Conservation (phyloP, 1,284 basidiomycete species). For the Bjerkandera adusta region DNA sequence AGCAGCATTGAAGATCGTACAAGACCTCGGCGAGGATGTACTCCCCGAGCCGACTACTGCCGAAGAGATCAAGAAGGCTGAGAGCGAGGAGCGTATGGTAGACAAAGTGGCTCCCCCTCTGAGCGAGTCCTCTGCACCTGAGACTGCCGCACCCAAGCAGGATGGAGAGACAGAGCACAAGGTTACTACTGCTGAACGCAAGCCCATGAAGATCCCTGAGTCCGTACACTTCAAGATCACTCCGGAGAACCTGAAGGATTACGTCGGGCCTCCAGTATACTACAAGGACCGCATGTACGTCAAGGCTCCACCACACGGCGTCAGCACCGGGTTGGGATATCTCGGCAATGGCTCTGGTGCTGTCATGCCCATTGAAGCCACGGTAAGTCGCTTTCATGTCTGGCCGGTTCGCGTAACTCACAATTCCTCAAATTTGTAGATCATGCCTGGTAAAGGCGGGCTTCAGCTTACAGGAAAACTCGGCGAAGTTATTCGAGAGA, state of each 20-base stretch:
- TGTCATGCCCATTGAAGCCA: conserved; percentile 96
- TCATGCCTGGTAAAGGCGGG: conserved; percentile 89
- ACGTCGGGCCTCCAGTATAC: conserved; percentile 94
- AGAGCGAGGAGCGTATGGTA: conserved; percentile 20
- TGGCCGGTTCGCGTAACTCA: neutral
- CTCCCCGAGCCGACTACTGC: conserved; percentile 67
- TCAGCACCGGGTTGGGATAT: conserved; percentile 93
- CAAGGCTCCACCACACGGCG: conserved; percentile 82
- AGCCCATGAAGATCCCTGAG: conserved; percentile 82
- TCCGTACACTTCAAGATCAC: conserved; percentile 82
- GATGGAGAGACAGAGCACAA: conserved; percentile 37
- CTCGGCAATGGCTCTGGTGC: conserved; percentile 95
- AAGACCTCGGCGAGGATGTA: conserved; percentile 86
- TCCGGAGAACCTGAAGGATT: conserved; percentile 89
- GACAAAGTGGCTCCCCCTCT: conserved; percentile 38
- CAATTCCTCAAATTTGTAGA: conserved; percentile 40
- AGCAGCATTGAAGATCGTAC: conserved; percentile 90
- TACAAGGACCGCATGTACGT: conserved; percentile 94
- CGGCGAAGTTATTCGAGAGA: conserved; percentile 96
- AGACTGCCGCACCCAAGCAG: conserved; percentile 25
- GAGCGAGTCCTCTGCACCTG: conserved; percentile 33
- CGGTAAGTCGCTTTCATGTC: conserved; percentile 47
- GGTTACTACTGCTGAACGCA: conserved; percentile 77
- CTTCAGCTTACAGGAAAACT: conserved; percentile 95
- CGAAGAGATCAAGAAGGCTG: conserved; percentile 23